These are phyloP conservation scores for Austropuccinia psidii DNA, from an alignment of 1,284 basidiomycete species.

Conservation along the genomic window DNA sequence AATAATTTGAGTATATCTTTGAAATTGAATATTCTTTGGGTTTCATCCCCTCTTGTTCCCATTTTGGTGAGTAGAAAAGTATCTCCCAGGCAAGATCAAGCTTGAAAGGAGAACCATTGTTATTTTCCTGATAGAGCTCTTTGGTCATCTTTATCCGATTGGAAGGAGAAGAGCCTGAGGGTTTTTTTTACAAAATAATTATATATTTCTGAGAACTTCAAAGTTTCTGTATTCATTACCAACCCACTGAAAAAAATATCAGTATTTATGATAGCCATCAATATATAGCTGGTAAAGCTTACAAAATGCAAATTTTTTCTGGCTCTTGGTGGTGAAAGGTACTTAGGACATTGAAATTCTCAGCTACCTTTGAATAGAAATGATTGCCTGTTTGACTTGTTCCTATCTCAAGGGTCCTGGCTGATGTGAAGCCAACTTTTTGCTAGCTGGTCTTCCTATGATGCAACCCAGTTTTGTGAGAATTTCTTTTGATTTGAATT, in stretches of 20 bases:
- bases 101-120: no score
- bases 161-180: not conserved
- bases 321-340: not conserved
- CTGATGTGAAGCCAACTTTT: not conserved
- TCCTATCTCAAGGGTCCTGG: not conserved
- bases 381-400: not conserved
- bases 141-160: not conserved
- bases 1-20: no score
- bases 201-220: not conserved
- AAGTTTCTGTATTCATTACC: not conserved
- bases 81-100: no score
- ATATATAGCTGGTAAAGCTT: no score
- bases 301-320: not conserved
- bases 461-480: conserved; percentile 3
- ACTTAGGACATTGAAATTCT: not conserved
- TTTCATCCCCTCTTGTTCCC: no score
- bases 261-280: no score
- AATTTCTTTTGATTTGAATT: no score
- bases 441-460: conserved; percentile 1
- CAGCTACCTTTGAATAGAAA: not conserved
- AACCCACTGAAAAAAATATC: no score
- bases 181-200: not conserved
- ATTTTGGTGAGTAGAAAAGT: no score
- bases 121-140: no score
- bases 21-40: no score